Conservation (phyloP, 2,329 filamentous ascomycete genomes). For the Teratosphaeria gauchensis region DNA sequence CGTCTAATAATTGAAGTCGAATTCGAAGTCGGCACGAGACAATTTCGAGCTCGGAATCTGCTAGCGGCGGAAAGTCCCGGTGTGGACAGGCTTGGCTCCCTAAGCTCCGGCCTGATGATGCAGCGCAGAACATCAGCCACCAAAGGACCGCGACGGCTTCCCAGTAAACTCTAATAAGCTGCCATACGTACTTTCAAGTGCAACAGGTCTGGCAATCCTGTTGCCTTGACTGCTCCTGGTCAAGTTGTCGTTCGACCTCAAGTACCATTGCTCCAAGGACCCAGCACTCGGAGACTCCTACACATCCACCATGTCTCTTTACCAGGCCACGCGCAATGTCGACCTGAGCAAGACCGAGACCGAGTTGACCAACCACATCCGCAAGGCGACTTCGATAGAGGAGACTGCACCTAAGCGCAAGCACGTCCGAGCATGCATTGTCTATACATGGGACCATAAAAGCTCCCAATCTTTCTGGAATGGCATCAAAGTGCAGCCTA, state of each 20-base stretch:
- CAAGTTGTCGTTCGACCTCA: not conserved
- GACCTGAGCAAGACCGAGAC: slow-evolving; percentile 58
- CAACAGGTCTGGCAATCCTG: not conserved
- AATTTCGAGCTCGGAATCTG: not conserved
- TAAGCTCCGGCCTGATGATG: not conserved
- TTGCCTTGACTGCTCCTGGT: not conserved
- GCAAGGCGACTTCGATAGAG: slow-evolving; percentile 51
- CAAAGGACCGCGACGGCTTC: not conserved
- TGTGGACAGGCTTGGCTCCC: not conserved
- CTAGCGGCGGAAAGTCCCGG: not conserved
- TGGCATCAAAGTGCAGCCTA: slow-evolving; percentile 99
- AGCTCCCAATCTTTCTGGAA: slow-evolving; percentile 92
- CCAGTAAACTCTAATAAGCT: not conserved
- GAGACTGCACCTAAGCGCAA: slow-evolving; percentile 68
- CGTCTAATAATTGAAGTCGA: not conserved
- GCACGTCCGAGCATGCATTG: slow-evolving; percentile 95
- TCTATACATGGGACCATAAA: slow-evolving; percentile 99
- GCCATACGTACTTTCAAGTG: not conserved
- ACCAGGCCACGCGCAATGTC: slow-evolving; percentile 43
- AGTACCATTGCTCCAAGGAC: not conserved
- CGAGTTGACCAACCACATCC: slow-evolving; percentile 56
- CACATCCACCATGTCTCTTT: slow-evolving; percentile 18
- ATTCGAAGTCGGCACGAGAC: not conserved
- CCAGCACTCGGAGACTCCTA: not conserved
- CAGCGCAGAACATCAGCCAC: not conserved